phyloP scores from a whole-genome alignment of 805 yeast genomes.

The Dipodascus geniculatus region DNA sequence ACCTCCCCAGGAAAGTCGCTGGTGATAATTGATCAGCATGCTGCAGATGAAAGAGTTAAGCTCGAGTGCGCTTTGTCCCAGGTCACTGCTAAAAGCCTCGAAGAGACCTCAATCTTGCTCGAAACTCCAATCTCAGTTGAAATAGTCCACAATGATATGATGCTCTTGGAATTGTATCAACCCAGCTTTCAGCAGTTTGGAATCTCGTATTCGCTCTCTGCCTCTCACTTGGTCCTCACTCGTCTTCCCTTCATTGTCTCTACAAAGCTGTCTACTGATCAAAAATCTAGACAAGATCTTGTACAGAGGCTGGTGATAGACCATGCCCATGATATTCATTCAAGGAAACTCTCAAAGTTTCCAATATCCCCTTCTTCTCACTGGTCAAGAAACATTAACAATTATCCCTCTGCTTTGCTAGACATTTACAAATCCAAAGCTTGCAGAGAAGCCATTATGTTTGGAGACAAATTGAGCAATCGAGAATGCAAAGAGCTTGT shows the following conservation, averaged over 20 bases:
- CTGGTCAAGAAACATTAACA: conserved; percentile 31
- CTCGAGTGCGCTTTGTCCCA: conserved; percentile 41
- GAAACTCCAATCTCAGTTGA: neutral
- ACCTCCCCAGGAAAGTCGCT: conserved; percentile 16
- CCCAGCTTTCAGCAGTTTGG: conserved; percentile 10
- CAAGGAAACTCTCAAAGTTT: neutral
- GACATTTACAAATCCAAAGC: conserved; percentile 48
- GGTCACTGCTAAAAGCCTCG: conserved; percentile 23
- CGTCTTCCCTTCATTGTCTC: conserved; percentile 13
- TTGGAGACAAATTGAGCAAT: conserved; percentile 43
- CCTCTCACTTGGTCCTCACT: conserved; percentile 3
- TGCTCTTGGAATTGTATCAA: conserved; percentile 3
- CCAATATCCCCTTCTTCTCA: neutral
- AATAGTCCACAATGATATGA: neutral
- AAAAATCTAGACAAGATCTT: conserved; percentile 4
- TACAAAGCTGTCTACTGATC: conserved; percentile 6
- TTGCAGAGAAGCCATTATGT: conserved; percentile 59
- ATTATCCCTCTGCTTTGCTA: conserved; percentile 39
- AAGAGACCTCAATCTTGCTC: conserved; percentile 12
- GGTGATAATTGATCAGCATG: conserved; percentile 64
- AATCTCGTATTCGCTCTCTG: neutral
- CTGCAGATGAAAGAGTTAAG: conserved; percentile 64
- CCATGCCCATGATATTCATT: conserved; percentile 4
- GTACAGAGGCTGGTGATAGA: conserved; percentile 5
- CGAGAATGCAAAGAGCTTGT: conserved; percentile 38